Conservation (phyloP, 108 stramenopile genomes). For the Heterococcus sp. region DNA sequence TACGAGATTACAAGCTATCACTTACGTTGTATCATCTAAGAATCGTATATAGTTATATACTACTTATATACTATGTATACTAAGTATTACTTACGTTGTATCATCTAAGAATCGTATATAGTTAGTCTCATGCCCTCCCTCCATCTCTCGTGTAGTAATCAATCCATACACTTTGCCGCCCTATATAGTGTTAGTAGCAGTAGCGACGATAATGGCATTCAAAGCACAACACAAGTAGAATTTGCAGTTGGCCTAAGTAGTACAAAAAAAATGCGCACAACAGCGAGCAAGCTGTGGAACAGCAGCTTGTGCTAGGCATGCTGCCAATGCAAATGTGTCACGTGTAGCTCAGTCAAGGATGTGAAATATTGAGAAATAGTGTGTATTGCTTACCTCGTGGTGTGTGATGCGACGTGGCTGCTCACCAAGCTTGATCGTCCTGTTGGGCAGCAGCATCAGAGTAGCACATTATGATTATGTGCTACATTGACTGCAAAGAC, state of each 20-base stretch:
- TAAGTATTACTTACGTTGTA: background rate
- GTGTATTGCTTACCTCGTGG: background rate
- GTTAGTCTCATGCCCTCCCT: background rate
- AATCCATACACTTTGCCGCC: background rate
- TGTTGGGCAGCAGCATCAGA: background rate
- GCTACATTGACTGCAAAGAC: background rate
- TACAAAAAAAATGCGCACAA: background rate
- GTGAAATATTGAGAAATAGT: background rate
- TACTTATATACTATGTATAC: background rate
- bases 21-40: background rate
- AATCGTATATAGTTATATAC: background rate
- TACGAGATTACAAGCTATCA: background rate
- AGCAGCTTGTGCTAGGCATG: background rate
- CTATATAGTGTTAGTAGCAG: too few species aligned
- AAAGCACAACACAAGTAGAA: background rate
- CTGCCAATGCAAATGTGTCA: background rate
- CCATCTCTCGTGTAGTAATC: background rate
- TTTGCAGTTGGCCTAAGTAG: background rate
- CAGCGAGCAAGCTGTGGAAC: background rate
- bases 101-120: background rate
- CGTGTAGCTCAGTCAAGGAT: background rate
- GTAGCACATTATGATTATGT: background rate
- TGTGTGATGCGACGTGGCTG: conserved; percentile 78
- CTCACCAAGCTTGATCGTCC: conserved; percentile 78
- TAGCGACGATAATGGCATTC: background rate